Base-by-base conservation (phyloP, 331 rosid genomes). In the Stylosanthes scabra region DNA sequence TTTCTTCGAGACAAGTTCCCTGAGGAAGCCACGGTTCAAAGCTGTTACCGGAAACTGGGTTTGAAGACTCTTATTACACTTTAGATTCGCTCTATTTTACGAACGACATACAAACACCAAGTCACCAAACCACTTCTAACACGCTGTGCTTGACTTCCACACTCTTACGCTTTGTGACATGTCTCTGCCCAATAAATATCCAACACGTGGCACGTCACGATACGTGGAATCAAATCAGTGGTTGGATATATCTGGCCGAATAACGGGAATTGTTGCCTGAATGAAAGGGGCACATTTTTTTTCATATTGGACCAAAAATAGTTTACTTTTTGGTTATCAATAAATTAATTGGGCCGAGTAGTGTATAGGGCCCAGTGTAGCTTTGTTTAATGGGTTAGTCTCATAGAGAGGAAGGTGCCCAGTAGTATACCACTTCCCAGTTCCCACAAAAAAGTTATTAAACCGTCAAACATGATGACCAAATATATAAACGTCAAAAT, bases 1-100 rank as follows among this genome's bases (percentile, higher is more conserved):
- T 95, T 95, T 90, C 99, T 95, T 79, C 99, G 93, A 52, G 93
- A 80, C 57, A 91, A 47, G 46, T 82, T 77, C 55, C 92, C 96
- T 56, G 97, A 79, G 82, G 99, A 84, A 89, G 98, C 99, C 97
- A 92, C 98, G 93, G 86, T 91, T 74, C 81, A 65, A 42, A 42
- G 46, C 46, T 9, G 46, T 9, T 42, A 42, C 46, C 46, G 46
- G 9, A 9, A 42, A 42, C 46, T 46, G 14, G n/a, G 5, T 3
- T 46, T 10, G 51, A 46, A 46, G 14, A 4, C 14, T 46, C 51
- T 46, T 11, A 20, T 20, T 20, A 20, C 51, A 46, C 51, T 3
- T 46, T 9, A 46, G 12, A 46, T 46, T 6, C 7, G 46, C 46
- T 42, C 7, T 7, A 1, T 42, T 42, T 9, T 42, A 42, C 46